Conservation (phyloP, 2,329 filamentous ascomycete genomes). For the Elsinoe ampelina region DNA sequence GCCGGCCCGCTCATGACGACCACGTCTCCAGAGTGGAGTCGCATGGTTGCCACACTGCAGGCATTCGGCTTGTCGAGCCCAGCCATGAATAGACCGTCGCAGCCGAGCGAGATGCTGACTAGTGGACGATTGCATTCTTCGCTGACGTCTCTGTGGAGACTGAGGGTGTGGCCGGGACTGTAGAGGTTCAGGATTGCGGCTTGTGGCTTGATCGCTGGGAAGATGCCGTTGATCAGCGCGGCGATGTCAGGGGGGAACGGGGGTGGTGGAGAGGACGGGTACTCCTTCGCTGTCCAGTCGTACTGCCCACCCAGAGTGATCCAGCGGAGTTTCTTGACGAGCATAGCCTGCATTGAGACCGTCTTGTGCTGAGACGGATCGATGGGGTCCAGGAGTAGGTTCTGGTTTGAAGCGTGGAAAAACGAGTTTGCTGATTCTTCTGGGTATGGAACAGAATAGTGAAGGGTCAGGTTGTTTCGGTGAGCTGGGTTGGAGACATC, state of each 20-base stretch:
- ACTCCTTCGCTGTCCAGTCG: conserved; percentile 83
- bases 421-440: conserved; percentile 42
- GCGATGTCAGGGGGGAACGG: conserved; percentile 67
- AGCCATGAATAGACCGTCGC: conserved; percentile 81
- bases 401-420: conserved; percentile 34
- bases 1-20: conserved; percentile 79
- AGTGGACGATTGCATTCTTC: conserved; percentile 71
- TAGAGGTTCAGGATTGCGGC: conserved; percentile 94
- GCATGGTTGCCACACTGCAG: conserved; percentile 45
- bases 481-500: conserved; percentile 66
- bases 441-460: conserved; percentile 63
- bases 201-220: conserved; percentile 68
- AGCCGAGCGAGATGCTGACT: conserved; percentile 80
- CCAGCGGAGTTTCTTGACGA: conserved; percentile 81
- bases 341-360: conserved; percentile 57
- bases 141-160: conserved; percentile 87
- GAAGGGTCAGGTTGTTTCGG: conserved; percentile 81
- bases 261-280: conserved; percentile 60
- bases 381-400: conserved; percentile 44
- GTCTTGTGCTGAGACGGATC: conserved; percentile 66
- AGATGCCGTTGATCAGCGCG: conserved; percentile 56
- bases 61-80: conserved; percentile 48
- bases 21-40: conserved; percentile 74
- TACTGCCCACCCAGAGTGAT: conserved; percentile 92
- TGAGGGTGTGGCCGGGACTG: conserved; percentile 79